Percentiles rank a stretch among this genome's conserved stretches.
phyloP scores from a whole-genome alignment of 1,284 basidiomycete genomes.

The Bondarzewia mesenterica region DNA sequence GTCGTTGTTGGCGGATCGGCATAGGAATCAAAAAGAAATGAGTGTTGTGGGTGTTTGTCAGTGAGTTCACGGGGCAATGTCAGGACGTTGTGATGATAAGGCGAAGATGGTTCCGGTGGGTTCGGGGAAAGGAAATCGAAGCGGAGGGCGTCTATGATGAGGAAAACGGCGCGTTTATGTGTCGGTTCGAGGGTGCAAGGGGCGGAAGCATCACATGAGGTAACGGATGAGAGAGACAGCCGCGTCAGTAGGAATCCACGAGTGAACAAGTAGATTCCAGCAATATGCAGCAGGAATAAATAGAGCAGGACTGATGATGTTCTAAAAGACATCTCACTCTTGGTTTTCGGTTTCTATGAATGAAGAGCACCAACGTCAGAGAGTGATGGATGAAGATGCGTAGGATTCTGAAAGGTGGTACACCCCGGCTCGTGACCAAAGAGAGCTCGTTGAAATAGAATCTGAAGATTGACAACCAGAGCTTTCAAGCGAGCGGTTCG shows the following conservation, averaged over 20 bases:
- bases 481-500: too few species aligned
- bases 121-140: conserved; percentile 89
- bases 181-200: conserved; percentile 49
- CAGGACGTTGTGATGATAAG: conserved; percentile 78
- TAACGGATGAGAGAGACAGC: conserved; percentile 62
- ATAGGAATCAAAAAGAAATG: conserved; percentile 83
- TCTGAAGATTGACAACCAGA: too few species aligned
- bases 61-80: conserved; percentile 73
- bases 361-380: too few species aligned
- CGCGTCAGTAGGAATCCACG: conserved; percentile 85
- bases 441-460: too few species aligned
- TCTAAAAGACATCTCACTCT: conserved; percentile 6
- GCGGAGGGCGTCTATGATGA: conserved; percentile 90
- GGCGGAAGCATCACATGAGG: conserved; percentile 31
- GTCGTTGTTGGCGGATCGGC: conserved; percentile 96
- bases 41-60: conserved; percentile 50
- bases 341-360: not conserved
- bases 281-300: conserved; percentile 32
- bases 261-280: conserved; percentile 75
- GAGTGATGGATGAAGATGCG: too few species aligned
- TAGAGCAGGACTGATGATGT: conserved; percentile 11
- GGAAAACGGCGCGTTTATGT: conserved; percentile 73
- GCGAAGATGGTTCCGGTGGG: conserved; percentile 51
- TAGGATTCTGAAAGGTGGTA: too few species aligned
- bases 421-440: too few species aligned